phyloP scores from a whole-genome alignment of 345 rosid genomes.

The Erucastrum elatum region DNA sequence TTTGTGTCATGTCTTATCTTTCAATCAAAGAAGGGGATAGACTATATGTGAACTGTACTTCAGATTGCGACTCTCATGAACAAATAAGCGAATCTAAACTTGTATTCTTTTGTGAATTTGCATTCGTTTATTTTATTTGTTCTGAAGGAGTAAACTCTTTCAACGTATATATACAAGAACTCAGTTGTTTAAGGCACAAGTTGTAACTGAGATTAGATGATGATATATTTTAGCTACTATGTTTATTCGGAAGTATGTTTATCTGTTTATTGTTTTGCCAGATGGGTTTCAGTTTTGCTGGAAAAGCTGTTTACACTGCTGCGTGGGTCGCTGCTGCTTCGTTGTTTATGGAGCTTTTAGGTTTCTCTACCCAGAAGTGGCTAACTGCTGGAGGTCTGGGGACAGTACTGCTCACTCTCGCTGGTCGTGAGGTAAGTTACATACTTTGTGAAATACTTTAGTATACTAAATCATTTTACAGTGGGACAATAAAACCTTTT shows the following conservation, averaged over 20 bases:
- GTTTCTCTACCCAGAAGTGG: constrained; percentile 94
- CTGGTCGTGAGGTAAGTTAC: constrained; percentile 88
- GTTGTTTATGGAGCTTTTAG: constrained; percentile 91
- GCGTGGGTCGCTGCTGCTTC: constrained; percentile 93
- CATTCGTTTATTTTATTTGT: neutral
- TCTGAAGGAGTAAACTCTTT: neutral
- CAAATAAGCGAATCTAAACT: constrained; percentile 12
- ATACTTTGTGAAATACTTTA: neutral
- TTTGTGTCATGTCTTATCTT: neutral
- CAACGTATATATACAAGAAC: neutral
- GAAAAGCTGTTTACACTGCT: constrained; percentile 83
- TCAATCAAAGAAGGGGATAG: neutral
- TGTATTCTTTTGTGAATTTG: neutral
- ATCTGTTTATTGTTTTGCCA: constrained; percentile 46
- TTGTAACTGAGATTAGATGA: neutral
- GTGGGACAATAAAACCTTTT: constrained; percentile 9
- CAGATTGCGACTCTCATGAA: constrained; percentile 9
- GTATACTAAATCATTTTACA: constrained; percentile 7
- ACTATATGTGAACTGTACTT: neutral
- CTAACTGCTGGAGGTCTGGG: constrained; percentile 98
- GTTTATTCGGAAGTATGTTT: neutral
- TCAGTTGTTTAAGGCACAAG: constrained; percentile 12
- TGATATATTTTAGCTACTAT: neutral
- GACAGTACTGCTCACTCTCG: constrained; percentile 92
- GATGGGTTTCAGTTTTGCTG: constrained; percentile 94